Base-by-base conservation (phyloP, 2,329 filamentous ascomycete genomes). In the Aspergillus persii region DNA sequence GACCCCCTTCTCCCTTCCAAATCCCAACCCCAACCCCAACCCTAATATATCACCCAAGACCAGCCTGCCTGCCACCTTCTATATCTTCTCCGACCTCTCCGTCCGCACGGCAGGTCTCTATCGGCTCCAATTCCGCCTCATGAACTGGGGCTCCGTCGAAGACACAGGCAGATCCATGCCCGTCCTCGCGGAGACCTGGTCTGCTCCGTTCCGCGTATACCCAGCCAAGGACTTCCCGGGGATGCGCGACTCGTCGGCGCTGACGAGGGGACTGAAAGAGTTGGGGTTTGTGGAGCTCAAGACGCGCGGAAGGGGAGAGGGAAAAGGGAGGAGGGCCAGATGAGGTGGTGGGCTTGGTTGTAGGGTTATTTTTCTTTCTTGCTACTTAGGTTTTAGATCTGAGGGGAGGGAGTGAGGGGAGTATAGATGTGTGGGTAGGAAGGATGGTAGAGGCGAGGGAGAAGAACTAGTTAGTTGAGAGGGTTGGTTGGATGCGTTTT, bases 31-130 rank as follows among this genome's bases (percentile, higher is more conserved):
- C 18, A 23, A 23, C 18, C 18, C 18, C 18, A 23, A 23, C 18
- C 18, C 18, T 23, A 23, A 23, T 23, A 23, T 23, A 31, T 3
- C 27, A 11, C 12, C 3, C 12, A 50, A 50, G 11, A 41, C 36
- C 36, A 8, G 7, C 12, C 11, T 41, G 12, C 36, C 78, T 4
- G 73, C 76, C 23, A 72, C 75, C 2, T 81, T 81, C 62, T 81
- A 81, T 63, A 77, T 81, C 29, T 81, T 81, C 54, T 71, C 78
- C 0, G 79, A 81, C 62, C 71, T 81, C 1, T 80, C 79, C 3
- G 73, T 81, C 26, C 77, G 79, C 50, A 75, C 74, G 7, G 76
- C 77, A 23, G 79, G 79, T 0, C 56, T 74, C 3, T 81, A 81
- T 62, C 74, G 75, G 6, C 67, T 81, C 1, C 74, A 78, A 39